Evolutionary conservation across 345 rosid species (phyloP).

Genomic region (Euclidium syriacum): DNA sequence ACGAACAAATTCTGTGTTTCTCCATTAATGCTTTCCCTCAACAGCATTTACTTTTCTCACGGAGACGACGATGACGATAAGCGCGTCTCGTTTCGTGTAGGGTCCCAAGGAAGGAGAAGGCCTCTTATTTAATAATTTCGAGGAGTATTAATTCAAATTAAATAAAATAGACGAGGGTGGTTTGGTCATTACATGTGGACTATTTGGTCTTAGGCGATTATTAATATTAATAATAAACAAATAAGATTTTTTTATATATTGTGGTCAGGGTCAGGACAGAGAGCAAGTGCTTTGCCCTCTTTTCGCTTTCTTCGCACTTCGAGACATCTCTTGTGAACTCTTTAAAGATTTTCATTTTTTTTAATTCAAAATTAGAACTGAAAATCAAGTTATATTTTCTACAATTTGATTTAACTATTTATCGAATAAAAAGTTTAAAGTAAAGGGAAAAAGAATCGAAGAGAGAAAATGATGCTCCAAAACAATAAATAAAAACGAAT

Average conservation of each 20-base stretch:
- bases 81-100: conserved; percentile 31
- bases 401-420: background rate
- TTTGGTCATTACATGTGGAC: conserved; percentile 15
- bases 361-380: too few species aligned
- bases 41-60: conserved; percentile 30
- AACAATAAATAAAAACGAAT: conserved; percentile 3
- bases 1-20: conserved; percentile 8
- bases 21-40: conserved; percentile 12
- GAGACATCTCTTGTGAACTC: conserved; percentile 32
- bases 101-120: conserved; percentile 33
- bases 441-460: conserved; percentile 20
- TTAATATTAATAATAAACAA: background rate
- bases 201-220: background rate
- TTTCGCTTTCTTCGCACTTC: conserved; percentile 26
- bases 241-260: background rate
- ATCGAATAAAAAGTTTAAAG: conserved; percentile 25
- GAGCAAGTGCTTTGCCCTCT: conserved; percentile 31
- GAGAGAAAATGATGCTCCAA: conserved; percentile 17
- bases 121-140: conserved; percentile 18
- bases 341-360: background rate
- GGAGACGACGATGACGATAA: conserved; percentile 32
- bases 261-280: conserved; percentile 36
- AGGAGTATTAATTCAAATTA: background rate
- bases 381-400: background rate
- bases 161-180: conserved; percentile 9